These are phyloP conservation scores for Apium graveolens DNA, from an alignment of 129 eudicot genomes.

Conservation along the genomic window DNA sequence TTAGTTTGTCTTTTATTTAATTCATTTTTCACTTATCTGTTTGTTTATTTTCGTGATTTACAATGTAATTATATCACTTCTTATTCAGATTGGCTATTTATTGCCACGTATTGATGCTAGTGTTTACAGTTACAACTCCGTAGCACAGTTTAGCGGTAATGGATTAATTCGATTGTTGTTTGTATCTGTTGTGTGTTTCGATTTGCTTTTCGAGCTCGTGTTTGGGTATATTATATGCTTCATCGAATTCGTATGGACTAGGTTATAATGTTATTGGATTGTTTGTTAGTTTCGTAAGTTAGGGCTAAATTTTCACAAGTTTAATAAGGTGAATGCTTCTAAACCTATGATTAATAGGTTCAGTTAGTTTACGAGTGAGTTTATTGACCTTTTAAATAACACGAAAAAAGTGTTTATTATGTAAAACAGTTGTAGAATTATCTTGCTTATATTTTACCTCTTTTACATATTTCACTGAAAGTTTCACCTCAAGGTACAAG, in stretches of 20 bases:
- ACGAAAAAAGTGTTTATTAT: neutral
- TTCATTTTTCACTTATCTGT: neutral
- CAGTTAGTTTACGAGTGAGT: neutral
- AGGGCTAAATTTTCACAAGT: neutral
- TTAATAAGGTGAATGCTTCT: neutral
- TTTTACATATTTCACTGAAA: neutral
- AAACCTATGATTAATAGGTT: neutral
- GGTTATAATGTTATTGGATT: neutral
- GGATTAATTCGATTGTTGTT: neutral
- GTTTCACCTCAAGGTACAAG: neutral
- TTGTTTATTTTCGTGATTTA: neutral
- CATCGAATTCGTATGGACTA: neutral
- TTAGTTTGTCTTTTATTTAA: neutral
- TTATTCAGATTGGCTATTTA: neutral
- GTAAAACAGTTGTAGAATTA: neutral
- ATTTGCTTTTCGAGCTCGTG: slow-evolving; percentile 1
- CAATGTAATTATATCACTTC: neutral
- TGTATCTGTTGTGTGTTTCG: neutral
- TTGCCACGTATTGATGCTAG: neutral
- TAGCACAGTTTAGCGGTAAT: neutral
- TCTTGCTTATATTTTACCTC: neutral
- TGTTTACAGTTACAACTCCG: neutral
- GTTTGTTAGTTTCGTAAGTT: neutral
- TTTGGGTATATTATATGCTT: neutral
- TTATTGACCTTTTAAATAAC: no score